Percentiles rank a stretch among this genome's conserved stretches.
phyloP scores from a whole-genome alignment of 805 yeast genomes.

The Pichia rugopelliculosa region DNA sequence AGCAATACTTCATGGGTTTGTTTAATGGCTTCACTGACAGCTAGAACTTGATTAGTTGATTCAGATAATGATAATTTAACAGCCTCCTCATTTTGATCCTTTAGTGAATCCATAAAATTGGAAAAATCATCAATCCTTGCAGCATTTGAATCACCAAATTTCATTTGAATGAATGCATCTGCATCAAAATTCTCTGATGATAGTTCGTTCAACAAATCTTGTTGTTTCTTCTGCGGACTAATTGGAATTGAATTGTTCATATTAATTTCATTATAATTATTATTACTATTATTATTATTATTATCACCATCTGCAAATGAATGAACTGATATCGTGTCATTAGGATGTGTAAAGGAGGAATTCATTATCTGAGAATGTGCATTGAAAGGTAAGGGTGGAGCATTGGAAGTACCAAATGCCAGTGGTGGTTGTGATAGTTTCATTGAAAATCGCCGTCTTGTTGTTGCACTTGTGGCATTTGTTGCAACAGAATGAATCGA shows the following conservation, averaged over 20 bases:
- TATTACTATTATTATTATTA: constrained; percentile 3
- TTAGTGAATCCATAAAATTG: constrained; percentile 3
- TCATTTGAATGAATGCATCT: constrained; percentile 37
- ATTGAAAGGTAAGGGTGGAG: constrained; percentile 26
- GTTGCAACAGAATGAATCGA: constrained; percentile 7
- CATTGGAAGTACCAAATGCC: constrained; percentile 1
- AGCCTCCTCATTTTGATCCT: constrained; percentile 40
- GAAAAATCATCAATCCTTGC: constrained; percentile 65
- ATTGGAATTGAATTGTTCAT: not conserved
- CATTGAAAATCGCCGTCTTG: constrained; percentile 39
- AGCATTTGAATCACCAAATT: constrained; percentile 60
- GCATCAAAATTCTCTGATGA: constrained; percentile 41
- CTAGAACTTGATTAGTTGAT: constrained; percentile 55
- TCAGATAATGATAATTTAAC: constrained; percentile 52
- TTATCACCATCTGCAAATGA: not conserved
- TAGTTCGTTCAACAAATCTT: constrained; percentile 26
- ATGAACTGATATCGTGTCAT: constrained; percentile 1
- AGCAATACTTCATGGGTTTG: constrained; percentile 61
- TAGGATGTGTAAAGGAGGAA: not conserved
- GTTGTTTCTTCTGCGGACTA: not conserved
- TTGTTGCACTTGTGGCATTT: constrained; percentile 11
- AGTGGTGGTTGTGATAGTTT: constrained; percentile 22
- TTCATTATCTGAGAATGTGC: constrained; percentile 10
- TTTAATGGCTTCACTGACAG: constrained; percentile 51
- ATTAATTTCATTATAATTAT: constrained; percentile 4